Percentiles rank a stretch among this genome's conserved stretches.
Conservation (phyloP, 192 early-diverging fungal species). For the Coemansia sp. region DNA sequence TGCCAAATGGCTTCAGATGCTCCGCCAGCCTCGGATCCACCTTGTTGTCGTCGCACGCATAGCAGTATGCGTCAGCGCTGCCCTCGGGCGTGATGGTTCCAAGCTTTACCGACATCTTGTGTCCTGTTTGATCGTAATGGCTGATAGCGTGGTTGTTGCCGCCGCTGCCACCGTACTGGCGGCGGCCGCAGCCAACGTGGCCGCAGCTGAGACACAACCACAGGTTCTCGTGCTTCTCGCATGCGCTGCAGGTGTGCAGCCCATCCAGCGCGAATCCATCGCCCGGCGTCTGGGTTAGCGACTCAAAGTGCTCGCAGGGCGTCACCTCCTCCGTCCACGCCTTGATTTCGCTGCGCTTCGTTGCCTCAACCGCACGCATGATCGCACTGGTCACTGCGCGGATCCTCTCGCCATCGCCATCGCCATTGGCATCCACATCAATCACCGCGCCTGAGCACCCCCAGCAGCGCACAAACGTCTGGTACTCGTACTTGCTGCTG, state of each 20-base stretch:
- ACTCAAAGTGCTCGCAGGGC: conserved; percentile 77
- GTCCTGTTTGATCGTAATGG: conserved; percentile 81
- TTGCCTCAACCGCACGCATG: conserved; percentile 76
- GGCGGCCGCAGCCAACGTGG: conserved; percentile 89
- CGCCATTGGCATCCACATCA: conserved; percentile 13
- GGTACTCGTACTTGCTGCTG: conserved; percentile 73
- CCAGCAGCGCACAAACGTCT: conserved; percentile 79
- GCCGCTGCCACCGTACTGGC: conserved; percentile 88
- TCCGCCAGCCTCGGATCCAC: conserved; percentile 74
- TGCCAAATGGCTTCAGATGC: conserved; percentile 87
- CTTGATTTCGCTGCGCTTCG: conserved; percentile 85
- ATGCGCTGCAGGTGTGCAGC: conserved; percentile 55
- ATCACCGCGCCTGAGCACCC: conserved; percentile 60
- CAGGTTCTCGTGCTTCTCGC: conserved; percentile 89
- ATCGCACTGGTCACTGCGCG: conserved; percentile 53
- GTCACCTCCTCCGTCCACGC: conserved; percentile 89
- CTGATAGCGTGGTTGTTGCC: conserved; percentile 92
- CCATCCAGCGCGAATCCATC: conserved; percentile 23
- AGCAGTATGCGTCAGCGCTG: conserved; percentile 73
- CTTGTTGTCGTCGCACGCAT: conserved; percentile 75
- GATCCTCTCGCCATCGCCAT: not conserved
- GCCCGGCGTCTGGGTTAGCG: conserved; percentile 65
- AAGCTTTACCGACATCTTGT: conserved; percentile 85
- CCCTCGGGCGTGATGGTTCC: conserved; percentile 99
- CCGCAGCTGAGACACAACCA: conserved; percentile 97